Conservation (phyloP, 805 yeast species). For the Candida ulmi region DNA sequence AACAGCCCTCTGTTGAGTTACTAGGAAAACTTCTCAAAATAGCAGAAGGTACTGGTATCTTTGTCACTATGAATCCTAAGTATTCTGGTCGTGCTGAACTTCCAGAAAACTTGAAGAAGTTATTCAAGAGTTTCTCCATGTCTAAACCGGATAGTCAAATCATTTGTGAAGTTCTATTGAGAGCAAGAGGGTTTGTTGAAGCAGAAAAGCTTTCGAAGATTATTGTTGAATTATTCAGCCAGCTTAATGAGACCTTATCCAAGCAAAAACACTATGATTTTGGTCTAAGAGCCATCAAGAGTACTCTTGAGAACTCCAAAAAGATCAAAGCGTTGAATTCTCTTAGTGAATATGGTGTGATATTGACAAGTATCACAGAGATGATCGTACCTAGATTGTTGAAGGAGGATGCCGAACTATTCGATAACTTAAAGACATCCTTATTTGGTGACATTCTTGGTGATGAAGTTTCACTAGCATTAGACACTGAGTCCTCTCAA, state of each 20-base stretch:
- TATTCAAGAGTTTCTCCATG: conserved; percentile 74
- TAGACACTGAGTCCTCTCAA: no score
- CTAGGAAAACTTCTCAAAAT: conserved; percentile 37
- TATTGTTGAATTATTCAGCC: conserved; percentile 50
- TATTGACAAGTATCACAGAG: conserved; percentile 51
- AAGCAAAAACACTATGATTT: conserved; percentile 80
- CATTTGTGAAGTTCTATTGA: conserved; percentile 68
- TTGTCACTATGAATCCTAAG: conserved; percentile 87
- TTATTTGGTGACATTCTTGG: conserved; percentile 28
- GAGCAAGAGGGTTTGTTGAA: conserved; percentile 61
- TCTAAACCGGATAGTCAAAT: conserved; percentile 59
- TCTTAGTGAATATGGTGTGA: conserved; percentile 26
- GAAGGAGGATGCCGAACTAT: conserved; percentile 41
- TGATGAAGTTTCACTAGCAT: no score
- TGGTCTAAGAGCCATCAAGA: conserved; percentile 78
- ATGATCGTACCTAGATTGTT: conserved; percentile 66
- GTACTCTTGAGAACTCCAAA: conserved; percentile 58
- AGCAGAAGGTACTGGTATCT: conserved; percentile 56
- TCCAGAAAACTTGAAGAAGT: conserved; percentile 80
- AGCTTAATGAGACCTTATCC: conserved; percentile 37
- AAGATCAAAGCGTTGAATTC: conserved; percentile 21
- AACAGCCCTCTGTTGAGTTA: conserved; percentile 27
- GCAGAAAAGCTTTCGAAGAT: conserved; percentile 39
- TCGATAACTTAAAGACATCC: conserved; percentile 20
- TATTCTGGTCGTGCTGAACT: conserved; percentile 77